Percentiles rank a stretch among this genome's conserved stretches.
Conservation (phyloP, 805 yeast species). For the Kazachstania kunashirensis region DNA sequence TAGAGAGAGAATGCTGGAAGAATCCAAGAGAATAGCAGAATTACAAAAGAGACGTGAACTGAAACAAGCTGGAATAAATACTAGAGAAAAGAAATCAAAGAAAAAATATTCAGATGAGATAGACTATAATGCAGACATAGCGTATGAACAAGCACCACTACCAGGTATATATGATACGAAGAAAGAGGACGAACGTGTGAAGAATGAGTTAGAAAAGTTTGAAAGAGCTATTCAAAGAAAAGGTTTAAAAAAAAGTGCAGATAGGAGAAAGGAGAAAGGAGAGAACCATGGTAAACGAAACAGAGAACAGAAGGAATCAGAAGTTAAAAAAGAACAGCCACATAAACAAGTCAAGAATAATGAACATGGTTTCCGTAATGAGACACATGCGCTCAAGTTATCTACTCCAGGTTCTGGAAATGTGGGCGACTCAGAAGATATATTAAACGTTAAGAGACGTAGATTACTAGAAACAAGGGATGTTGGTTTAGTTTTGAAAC, state of each 20-base stretch:
- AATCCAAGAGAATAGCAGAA: slow-evolving; percentile 63
- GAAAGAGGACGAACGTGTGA: slow-evolving; percentile 44
- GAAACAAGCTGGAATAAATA: slow-evolving; percentile 66
- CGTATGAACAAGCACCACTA: slow-evolving; percentile 62
- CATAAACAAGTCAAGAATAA: slow-evolving; percentile 12
- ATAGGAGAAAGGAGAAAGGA: slow-evolving; percentile 23
- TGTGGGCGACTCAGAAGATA: slow-evolving; percentile 13
- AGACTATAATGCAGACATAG: slow-evolving; percentile 78
- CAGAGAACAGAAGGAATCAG: slow-evolving; percentile 16
- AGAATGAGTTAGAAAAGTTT: slow-evolving; percentile 33
- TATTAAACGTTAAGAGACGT: slow-evolving; percentile 25
- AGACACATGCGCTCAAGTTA: slow-evolving; percentile 15
- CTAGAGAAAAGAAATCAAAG: slow-evolving; percentile 40
- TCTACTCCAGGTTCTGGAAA: slow-evolving; percentile 29
- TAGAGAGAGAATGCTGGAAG: slow-evolving; percentile 73
- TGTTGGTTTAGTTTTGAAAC: slow-evolving; percentile 5
- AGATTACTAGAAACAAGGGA: slow-evolving; percentile 11
- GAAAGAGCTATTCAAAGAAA: slow-evolving; percentile 34
- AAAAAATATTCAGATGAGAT: slow-evolving; percentile 49
- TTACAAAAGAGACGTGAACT: slow-evolving; percentile 73
- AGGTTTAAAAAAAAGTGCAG: slow-evolving; percentile 35
- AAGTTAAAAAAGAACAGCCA: slow-evolving; percentile 15
- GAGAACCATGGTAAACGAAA: slow-evolving; percentile 15
- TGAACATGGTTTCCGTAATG: slow-evolving; percentile 1
- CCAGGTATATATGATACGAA: slow-evolving; percentile 59